These are phyloP conservation scores for Piedraia hortae DNA, from an alignment of 2,329 filamentous ascomycete genomes.

Conservation along the genomic window DNA sequence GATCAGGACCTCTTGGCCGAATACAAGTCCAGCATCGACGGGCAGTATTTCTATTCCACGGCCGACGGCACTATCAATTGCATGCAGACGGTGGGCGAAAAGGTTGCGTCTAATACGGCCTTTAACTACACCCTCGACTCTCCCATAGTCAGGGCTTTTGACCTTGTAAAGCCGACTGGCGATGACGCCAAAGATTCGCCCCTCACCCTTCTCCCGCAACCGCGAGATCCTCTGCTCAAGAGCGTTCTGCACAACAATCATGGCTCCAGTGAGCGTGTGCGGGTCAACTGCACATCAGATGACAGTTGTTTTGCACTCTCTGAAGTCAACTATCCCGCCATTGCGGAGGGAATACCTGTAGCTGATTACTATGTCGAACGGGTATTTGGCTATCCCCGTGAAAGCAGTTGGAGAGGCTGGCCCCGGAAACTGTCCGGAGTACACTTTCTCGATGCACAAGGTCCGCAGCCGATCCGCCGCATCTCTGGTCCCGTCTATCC, in stretches of 20 bases:
- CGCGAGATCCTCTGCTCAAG: conserved; percentile 29
- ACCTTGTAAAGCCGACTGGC: conserved; percentile 26
- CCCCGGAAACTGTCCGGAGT: conserved; percentile 8
- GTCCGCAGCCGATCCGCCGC: conserved; percentile 2
- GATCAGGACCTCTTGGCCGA: conserved; percentile 70
- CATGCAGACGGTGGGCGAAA: conserved; percentile 26
- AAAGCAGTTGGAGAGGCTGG: conserved; percentile 9
- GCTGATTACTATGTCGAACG: conserved; percentile 31
- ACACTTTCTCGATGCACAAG: conserved; percentile 4
- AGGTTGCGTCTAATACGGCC: conserved; percentile 6
- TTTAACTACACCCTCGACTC: conserved; percentile 10
- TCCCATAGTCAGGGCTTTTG: conserved; percentile 10
- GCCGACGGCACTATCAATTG: conserved; percentile 66
- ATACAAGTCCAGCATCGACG: conserved; percentile 58
- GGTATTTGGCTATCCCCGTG: conserved; percentile 16
- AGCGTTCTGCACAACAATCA: conserved; percentile 10
- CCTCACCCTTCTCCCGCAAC: conserved; percentile 66
- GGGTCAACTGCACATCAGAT: conserved; percentile 61
- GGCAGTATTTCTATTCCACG: conserved; percentile 65
- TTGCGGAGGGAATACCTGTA: conserved; percentile 38
- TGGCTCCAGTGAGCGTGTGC: conserved; percentile 25
- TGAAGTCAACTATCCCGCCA: conserved; percentile 58
- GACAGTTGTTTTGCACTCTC: conserved; percentile 90
- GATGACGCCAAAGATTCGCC: conserved; percentile 39
- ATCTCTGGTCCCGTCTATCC: conserved; percentile 5